A percentile compares a stretch with the other conserved stretches of the same genome.
Conservation (phyloP, 257 asterid genomes). For the Nyctanthes arbortristis region DNA sequence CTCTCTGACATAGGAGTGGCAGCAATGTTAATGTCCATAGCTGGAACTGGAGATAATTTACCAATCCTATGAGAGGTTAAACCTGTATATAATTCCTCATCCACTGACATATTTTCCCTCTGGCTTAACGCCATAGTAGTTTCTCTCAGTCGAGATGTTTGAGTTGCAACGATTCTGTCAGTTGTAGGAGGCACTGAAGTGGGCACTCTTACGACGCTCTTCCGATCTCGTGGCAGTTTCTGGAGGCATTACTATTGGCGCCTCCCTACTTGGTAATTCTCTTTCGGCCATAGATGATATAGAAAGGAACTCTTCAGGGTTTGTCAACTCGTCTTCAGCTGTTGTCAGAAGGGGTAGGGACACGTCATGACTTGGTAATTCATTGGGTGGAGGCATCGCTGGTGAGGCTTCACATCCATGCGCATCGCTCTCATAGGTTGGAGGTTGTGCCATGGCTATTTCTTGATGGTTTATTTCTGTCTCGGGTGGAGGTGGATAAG, state of each 20-base stretch:
- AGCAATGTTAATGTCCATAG: conserved; percentile 5
- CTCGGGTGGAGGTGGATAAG: conserved; percentile 33
- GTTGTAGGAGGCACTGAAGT: conserved; percentile 25
- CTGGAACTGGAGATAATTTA: conserved; percentile 2
- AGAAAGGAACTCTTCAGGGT: conserved; percentile 26
- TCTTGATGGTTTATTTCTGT: conserved; percentile 30
- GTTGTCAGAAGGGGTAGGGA: conserved; percentile 26
- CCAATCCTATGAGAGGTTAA: conserved; percentile 15
- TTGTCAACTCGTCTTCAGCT: conserved; percentile 19
- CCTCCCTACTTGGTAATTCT: conserved; percentile 25
- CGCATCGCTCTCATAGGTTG: conserved; percentile 26
- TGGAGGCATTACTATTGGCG: conserved; percentile 13
- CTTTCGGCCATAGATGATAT: conserved; percentile 31
- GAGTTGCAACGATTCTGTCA: conserved; percentile 16
- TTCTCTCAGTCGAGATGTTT: conserved; percentile 24
- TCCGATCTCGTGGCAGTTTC: conserved; percentile 18
- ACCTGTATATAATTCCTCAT: conserved; percentile 8
- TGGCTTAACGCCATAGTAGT: conserved; percentile 10
- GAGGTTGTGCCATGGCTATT: conserved; percentile 17
- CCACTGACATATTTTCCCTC: conserved; percentile 12
- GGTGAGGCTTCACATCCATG: conserved; percentile 26
- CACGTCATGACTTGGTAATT: conserved; percentile 15
- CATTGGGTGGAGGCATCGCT: conserved; percentile 21
- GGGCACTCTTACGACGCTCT: conserved; percentile 19
- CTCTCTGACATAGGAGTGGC: conserved; percentile 11